Evolutionary conservation across 208 protist genomes (phyloP), one percentile per base, ranked within the genome.

Genomic region (Trypanosoma vivax): DNA sequence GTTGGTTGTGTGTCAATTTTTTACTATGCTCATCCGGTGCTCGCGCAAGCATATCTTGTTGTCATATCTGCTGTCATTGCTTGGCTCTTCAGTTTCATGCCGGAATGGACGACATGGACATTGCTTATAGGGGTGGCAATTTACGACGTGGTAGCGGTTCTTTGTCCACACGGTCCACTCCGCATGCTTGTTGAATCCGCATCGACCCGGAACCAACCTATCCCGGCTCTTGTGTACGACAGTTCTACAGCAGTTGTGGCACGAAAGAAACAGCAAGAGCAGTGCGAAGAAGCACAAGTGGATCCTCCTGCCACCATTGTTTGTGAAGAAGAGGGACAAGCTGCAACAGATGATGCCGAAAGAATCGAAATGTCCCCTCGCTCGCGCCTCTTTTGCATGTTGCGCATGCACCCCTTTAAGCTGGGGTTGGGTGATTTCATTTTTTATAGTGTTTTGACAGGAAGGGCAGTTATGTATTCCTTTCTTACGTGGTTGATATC

Each of bases 351-450:
- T 27, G n/a, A 0, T 19, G 27, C 9, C 46, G 43, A 25, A 0
- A 31, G 10, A 5, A 24, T 50, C 35, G 3, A 56, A 42, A 11
- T 24, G 30, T 37, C 50, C 13, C 21, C 30, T 37, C 29, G 28
- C n/a, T 46, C 34, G 52, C 18, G 10, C 27, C 9, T 67, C 5
- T 48, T 56, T 39, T 34, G 29, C 13, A 6, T 34, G 11, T 29
- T 67, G 6, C n/a, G 16, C 13, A 2, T 24, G 27, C 25, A 16
- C 23, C 76, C 81, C 5, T 83, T 88, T 63, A 79, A 90, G 54
- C 67, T 95, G 0, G 88, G 88, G 3, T 52, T 95, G 9, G 88
- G 88, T 10, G 88, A 95, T 55, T 92, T 95, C 45, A 78, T 90
- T 25, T 95, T 95, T 67, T 95, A 90, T 64, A 77, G 78, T 50